A percentile compares a stretch with the other conserved stretches of the same genome.
Evolutionary conservation across 495 filamentous ascomycete genomes (phyloP).

Genomic region (Penicillium coprophilum): DNA sequence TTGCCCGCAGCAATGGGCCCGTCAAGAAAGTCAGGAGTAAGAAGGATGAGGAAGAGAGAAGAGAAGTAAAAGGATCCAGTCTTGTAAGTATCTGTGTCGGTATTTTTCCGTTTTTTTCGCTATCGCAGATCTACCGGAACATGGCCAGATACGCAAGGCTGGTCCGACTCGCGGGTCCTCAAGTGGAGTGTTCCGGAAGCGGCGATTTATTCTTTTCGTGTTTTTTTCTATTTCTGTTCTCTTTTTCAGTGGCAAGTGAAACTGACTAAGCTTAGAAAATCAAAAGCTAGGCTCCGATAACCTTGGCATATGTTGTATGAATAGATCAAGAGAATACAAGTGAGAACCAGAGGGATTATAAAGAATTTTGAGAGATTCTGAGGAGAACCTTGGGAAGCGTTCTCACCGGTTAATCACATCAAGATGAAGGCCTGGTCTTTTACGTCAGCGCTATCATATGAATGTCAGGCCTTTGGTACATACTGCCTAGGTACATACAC

Average conservation of each 20-base stretch:
- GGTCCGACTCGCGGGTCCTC: constrained; percentile 33
- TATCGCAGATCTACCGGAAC: constrained; percentile 30
- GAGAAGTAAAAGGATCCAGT: constrained; percentile 18
- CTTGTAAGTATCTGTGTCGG: constrained; percentile 3
- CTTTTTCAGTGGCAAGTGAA: background rate
- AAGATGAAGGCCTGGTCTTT: background rate
- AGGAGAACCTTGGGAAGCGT: background rate
- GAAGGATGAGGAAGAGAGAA: constrained; percentile 5
- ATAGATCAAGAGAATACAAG: background rate
- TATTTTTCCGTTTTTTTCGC: constrained; percentile 21
- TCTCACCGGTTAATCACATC: background rate
- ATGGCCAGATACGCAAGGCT: constrained; percentile 29
- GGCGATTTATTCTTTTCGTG: constrained; percentile 9
- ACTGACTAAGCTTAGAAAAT: constrained; percentile 1
- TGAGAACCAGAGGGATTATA: background rate
- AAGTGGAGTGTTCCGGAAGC: constrained; percentile 32
- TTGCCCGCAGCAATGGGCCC: constrained; percentile 19
- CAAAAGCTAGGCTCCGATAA: background rate
- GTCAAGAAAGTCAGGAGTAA: background rate
- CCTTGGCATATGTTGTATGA: background rate
- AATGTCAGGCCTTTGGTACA: too few species aligned
- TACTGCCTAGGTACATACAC: too few species aligned
- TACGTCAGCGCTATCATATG: constrained; percentile 14
- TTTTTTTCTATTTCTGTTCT: background rate
- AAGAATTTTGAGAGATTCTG: background rate